These are phyloP conservation scores for Chaetomidium leptoderma DNA, from an alignment of 495 filamentous ascomycete species.

Conservation along the genomic window DNA sequence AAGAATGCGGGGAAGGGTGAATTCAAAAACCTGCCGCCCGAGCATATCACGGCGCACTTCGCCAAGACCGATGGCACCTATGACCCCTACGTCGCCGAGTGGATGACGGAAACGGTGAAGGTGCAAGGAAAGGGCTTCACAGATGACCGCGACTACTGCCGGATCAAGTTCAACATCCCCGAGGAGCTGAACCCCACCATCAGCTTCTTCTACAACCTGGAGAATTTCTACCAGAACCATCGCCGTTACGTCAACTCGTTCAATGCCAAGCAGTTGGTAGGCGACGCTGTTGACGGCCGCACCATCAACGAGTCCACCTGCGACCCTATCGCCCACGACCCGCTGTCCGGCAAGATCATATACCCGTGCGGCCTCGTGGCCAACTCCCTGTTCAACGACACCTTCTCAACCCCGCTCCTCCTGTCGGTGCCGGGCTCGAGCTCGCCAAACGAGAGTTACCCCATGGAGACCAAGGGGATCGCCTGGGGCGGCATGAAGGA, in stretches of 20 bases:
- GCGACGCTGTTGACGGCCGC: slow-evolving; percentile 55
- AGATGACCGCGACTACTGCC: slow-evolving; percentile 47
- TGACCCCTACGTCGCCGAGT: slow-evolving; percentile 29
- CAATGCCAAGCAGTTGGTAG: slow-evolving; percentile 75
- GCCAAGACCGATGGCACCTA: slow-evolving; percentile 40
- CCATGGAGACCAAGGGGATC: slow-evolving; percentile 72
- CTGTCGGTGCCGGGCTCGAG: slow-evolving; percentile 39
- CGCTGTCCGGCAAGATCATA: slow-evolving; percentile 58
- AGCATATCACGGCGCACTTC: slow-evolving; percentile 62
- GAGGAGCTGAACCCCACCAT: slow-evolving; percentile 74
- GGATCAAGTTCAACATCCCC: slow-evolving; percentile 70
- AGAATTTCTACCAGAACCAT: slow-evolving; percentile 99
- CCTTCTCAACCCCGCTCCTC: slow-evolving; percentile 60
- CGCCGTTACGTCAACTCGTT: slow-evolving; percentile 90
- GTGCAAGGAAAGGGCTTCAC: slow-evolving; percentile 25
- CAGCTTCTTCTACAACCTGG: slow-evolving; percentile 87
- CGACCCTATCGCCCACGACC: slow-evolving; percentile 62
- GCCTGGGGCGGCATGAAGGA: slow-evolving; percentile 79
- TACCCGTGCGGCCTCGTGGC: slow-evolving; percentile 96
- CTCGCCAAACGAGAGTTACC: slow-evolving; percentile 48
- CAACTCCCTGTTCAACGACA: slow-evolving; percentile 96
- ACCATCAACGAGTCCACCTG: slow-evolving; percentile 67
- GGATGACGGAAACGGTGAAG: slow-evolving; percentile 22
- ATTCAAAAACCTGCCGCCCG: slow-evolving; percentile 45
- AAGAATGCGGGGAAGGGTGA: slow-evolving; percentile 36